These are phyloP conservation scores for Gleditsia sinensis DNA, from an alignment of 306 rosid genomes.

Conservation along the genomic window DNA sequence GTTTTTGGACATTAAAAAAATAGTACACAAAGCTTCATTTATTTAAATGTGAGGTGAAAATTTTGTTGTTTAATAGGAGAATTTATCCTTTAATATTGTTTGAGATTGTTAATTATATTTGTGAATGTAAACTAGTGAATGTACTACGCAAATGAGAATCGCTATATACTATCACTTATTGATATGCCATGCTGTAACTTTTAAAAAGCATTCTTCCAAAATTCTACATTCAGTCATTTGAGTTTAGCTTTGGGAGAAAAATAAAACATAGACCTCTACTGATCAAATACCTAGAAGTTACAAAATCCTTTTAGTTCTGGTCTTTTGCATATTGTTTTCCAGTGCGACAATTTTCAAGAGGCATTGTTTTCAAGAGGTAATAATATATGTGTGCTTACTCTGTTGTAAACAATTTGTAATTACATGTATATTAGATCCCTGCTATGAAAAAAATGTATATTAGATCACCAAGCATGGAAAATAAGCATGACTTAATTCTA, in stretches of 20 bases:
- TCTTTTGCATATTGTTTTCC: conserved; percentile 2
- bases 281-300: background rate
- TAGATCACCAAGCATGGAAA: background rate
- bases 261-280: background rate
- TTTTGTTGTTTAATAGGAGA: background rate
- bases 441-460: too few relatives aligned
- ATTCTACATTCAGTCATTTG: background rate
- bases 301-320: background rate
- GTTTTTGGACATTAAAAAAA: conserved; percentile 7
- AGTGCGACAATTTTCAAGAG: background rate
- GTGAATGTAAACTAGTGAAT: background rate
- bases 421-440: background rate
- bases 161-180: background rate
- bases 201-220: background rate
- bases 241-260: background rate
- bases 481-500: background rate
- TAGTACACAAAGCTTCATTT: background rate
- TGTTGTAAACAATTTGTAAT: background rate
- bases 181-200: background rate
- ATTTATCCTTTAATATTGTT: background rate
- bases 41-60: background rate
- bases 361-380: background rate
- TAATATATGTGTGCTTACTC: background rate
- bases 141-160: background rate
- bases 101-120: background rate